Evolutionary conservation across 306 rosid species (phyloP), one percentile per base, ranked within the genome.

Genomic region (Trifolium repens): DNA sequence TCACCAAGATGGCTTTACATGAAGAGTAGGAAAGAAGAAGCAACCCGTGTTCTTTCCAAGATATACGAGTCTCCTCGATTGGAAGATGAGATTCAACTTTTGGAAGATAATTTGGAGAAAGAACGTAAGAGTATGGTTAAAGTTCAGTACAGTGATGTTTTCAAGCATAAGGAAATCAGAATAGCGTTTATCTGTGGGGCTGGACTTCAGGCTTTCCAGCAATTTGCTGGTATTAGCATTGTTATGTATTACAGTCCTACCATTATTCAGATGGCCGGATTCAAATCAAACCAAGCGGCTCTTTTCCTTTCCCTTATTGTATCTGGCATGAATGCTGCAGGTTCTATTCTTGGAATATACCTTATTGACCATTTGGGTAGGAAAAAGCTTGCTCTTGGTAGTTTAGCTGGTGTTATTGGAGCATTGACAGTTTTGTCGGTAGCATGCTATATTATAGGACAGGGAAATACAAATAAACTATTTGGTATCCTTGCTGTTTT

Each of bases 171-270:
- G 73, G 89, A 89, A 77, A 89, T 91, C 44, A 84, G 96, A 81
- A 69, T 81, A 62, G 98, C 96, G 27, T 92, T 90, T 83, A 44
- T 78, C 3, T 87, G 81, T 52, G 98, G 94, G 24, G 98, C 85
- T 15, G 98, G 98, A 67, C 96, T 92, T 75, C 97, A 88, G 88
- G 93, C 88, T 9, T 86, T 92, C 69, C 96, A 90, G 82, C 92
- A 92, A 69, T 80, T 90, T 74, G 73, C 90, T 22, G 98, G 96
- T 30, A 92, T 92, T 78, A 90, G 89, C 84, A 90, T 92, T 7
- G 85, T 92, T 19, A 93, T 93, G 96, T 90, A 93, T 82, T 91
- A 91, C 81, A 85, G 98, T 63, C 94, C 96, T 42, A 90, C 90
- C 5, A 93, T 93, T 59, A 88, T 93, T 43, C 88, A 93, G 72